Evolutionary conservation across 345 rosid species (phyloP).

Genomic region (Salix caprea): DNA sequence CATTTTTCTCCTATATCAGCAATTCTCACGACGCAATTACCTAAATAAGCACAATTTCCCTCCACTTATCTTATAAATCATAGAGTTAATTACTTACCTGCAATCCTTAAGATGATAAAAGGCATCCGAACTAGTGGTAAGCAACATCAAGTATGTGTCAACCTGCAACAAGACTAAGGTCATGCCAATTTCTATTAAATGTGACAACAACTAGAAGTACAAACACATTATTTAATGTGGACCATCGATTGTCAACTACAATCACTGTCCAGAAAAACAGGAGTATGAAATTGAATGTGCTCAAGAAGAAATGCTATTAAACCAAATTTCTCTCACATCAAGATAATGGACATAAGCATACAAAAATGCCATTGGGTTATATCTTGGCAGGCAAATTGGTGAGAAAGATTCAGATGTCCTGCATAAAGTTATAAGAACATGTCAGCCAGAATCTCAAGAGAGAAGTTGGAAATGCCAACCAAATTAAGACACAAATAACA

Average conservation of each 20-base stretch:
- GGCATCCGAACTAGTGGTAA: conserved; percentile 92
- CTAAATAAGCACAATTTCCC: background rate
- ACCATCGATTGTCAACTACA: background rate
- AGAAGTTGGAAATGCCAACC: background rate
- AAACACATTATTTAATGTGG: background rate
- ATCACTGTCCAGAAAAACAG: background rate
- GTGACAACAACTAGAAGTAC: background rate
- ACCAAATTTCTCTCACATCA: conserved; percentile 64
- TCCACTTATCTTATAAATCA: background rate
- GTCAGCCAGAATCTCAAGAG: conserved; percentile 4
- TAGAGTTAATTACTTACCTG: conserved; percentile 42
- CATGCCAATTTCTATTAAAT: conserved; percentile 11
- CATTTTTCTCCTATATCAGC: background rate
- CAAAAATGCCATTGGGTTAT: conserved; percentile 89
- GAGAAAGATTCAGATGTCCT: conserved; percentile 98
- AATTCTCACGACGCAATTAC: background rate
- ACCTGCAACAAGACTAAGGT: conserved; percentile 46
- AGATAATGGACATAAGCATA: conserved; percentile 92
- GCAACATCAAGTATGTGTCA: conserved; percentile 85
- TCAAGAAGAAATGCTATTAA: background rate
- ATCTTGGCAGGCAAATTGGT: conserved; percentile 97
- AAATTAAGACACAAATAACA: background rate
- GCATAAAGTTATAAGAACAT: conserved; percentile 30
- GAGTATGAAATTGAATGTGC: background rate
- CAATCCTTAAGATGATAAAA: conserved; percentile 97